Base-by-base conservation (phyloP, 805 yeast species). In the Ogataea kodamae region DNA sequence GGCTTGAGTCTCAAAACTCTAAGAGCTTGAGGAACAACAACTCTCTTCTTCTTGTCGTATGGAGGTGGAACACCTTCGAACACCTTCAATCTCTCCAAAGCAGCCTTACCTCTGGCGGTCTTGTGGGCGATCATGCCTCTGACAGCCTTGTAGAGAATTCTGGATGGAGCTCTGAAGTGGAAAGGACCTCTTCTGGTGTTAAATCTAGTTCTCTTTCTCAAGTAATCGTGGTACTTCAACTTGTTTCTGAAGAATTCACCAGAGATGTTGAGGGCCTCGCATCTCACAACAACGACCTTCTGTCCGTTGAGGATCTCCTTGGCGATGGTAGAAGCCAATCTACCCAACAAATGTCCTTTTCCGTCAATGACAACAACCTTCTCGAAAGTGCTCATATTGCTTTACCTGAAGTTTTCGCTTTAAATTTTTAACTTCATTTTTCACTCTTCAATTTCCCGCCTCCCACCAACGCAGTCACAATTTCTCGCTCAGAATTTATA, bases 151-250 rank as follows among this genome's bases (percentile, higher is more conserved):
- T 89, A 89, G 75, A 92, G 88, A 74, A 92, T 90, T 77, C 97
- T 88, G 50, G 97, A 89, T 72, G 99, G 99, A 50, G 99, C 99
- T 76, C 97, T 92, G 96, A 92, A 92, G 72, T 92, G 99, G 97
- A 90, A 92, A 65, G 97, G 97, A 78, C 98, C 99, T 71, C 88
- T 83, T 64, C 78, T 82, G 78, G 88, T 88, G 95, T 92, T 92
- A 89, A 71, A 92, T 76, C 95, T 84, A 67, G 98, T 89, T 62
- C 94, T 85, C 82, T 92, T 92, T 82, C 98, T 89, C 74, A 92
- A 83, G 88, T 89, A 92, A 70, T 94, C 99, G 74, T 89, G 97
- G 92, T 88, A 92, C 85, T 92, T 92, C 74, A 90, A 83, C 78
- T 92, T 92, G 83, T 90, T 87, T 80, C 98, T 89, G 96, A 92